Evolutionary conservation across 352 stramenopile species (phyloP).

Genomic region (Elongisporangium senticosum): DNA sequence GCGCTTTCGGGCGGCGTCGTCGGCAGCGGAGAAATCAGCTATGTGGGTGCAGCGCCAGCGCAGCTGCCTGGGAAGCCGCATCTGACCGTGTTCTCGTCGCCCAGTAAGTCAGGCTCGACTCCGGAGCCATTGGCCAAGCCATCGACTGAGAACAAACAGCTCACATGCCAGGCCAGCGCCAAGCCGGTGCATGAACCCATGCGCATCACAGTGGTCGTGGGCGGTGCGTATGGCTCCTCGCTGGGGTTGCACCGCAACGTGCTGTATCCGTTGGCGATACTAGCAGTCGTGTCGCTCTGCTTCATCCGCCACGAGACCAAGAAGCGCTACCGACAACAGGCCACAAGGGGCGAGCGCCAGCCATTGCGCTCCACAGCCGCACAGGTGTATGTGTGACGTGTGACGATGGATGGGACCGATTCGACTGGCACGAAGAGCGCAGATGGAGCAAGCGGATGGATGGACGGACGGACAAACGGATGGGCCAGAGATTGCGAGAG

Average conservation of each 20-base stretch:
- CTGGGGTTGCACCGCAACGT: not conserved
- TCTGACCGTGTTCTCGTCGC: not conserved
- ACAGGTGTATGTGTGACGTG: not conserved
- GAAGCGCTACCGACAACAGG: not conserved
- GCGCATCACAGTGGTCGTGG: not conserved
- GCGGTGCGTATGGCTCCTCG: not conserved
- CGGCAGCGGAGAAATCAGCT: not conserved
- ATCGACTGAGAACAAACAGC: not conserved
- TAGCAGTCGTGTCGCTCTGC: not conserved
- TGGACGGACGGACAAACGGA: not conserved
- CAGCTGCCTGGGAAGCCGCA: not conserved
- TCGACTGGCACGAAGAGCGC: not conserved
- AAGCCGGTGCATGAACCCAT: not conserved
- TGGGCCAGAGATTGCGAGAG: not conserved
- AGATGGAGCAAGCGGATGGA: not conserved
- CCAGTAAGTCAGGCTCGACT: not conserved
- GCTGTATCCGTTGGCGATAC: not conserved
- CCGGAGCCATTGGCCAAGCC: not conserved
- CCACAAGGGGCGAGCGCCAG: not conserved
- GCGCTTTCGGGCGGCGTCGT: conserved; percentile 10
- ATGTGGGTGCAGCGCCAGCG: not conserved
- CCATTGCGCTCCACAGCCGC: not conserved
- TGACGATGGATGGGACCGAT: not conserved
- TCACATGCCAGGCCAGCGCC: not conserved
- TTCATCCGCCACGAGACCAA: not conserved